Evolutionary conservation across 2,329 filamentous ascomycete species (phyloP), one percentile per base, ranked within the genome.

Genomic region (Hymenoscyphus fraxineus): DNA sequence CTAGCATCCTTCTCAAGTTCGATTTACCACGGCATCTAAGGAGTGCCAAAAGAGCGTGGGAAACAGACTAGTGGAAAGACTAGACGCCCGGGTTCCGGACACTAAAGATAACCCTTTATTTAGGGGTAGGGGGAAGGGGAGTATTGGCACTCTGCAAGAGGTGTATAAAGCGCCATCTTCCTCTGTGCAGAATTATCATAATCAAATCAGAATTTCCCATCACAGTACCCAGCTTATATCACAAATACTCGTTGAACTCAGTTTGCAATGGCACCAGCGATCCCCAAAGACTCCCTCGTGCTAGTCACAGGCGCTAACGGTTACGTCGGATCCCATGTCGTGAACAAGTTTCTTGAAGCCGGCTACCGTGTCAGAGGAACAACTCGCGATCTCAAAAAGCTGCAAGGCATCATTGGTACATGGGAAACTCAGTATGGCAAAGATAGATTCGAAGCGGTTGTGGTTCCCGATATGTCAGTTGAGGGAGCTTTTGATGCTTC

Each of bases 281-380:
- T 75, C 10, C 63, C 71, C 7, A 67, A 70, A 60, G 74, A 72
- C 9, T 78, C 78, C 0, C 68, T 70, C 0, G 72, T 81, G n/a
- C 75, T 82, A 0, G 72, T 82, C 1, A 82, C 79, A 0, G 80
- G 78, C 2, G 73, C 68, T 32, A 81, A 78, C 40, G 79, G 80
- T 1, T 75, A 76, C 58, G 71, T 82, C 6, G 80, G 71, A 2
- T 78, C 77, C 0, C 75, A 81, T 16, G 73, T 79, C 6, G 76
- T 74, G 3, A 73, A 78, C 55, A 74, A 79, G 58, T 70, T 80
- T 12, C 74, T 81, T 0, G 60, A 69, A 0, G 69, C 70, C 0
- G 80, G 80, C 6, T 82, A 78, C 66, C 75, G 73, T 3, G 80
- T 83, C 16, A 78, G 80, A 15, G 81, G 80, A 0, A 80, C 79